Evolutionary conservation across 176 grass and related monocot genomes (phyloP).

Genomic region (Phoenix roebelenii): DNA sequence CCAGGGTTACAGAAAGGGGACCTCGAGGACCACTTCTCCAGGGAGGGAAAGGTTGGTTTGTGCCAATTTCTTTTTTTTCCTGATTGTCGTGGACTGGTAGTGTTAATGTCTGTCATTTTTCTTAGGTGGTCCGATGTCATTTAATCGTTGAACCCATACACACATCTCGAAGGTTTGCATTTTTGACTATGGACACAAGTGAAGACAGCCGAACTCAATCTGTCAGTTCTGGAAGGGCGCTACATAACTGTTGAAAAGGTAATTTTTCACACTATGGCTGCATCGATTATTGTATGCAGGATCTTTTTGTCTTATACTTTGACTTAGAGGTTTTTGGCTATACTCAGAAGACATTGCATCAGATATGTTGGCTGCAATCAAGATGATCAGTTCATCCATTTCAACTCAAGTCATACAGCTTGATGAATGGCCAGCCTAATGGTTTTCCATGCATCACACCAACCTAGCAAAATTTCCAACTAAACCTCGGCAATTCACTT

Average conservation of each 20-base stretch:
- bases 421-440: constrained; percentile 6
- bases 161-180: constrained; percentile 11
- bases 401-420: constrained; percentile 7
- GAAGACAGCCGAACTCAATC: not conserved
- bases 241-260: constrained; percentile 16
- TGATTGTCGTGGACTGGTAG: no score
- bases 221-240: constrained; percentile 10
- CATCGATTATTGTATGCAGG: not conserved
- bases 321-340: not conserved
- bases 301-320: not conserved
- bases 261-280: not conserved
- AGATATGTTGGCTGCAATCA: constrained; percentile 5
- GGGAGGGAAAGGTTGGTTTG: constrained; percentile 53
- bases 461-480: not conserved
- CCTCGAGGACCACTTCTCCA: constrained; percentile 48
- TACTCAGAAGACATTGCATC: constrained; percentile 2
- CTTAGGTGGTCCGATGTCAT: constrained; percentile 3
- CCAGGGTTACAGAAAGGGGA: constrained; percentile 57
- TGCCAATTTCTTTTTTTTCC: not conserved
- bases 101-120: not conserved
- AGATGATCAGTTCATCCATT: constrained; percentile 13
- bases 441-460: constrained; percentile 6
- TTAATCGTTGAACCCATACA: constrained; percentile 11
- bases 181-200: constrained; percentile 3
- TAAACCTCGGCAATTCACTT: constrained; percentile 1